Evolutionary conservation across 352 stramenopile species (phyloP).

Genomic region (Phytophthora cajani): DNA sequence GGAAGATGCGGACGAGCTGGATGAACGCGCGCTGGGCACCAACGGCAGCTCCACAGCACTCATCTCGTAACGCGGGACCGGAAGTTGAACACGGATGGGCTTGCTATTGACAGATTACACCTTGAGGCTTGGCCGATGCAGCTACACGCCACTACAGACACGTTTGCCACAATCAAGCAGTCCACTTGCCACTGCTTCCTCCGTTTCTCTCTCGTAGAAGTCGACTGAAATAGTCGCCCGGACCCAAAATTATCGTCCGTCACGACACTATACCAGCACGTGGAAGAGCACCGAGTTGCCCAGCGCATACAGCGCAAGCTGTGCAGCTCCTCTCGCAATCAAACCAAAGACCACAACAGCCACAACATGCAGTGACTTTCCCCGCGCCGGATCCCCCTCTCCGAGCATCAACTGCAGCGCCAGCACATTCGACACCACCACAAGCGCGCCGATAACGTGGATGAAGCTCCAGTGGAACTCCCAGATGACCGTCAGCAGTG

Average conservation of each 20-base stretch:
- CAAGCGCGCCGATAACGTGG: slow-evolving; percentile 79
- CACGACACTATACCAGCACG: slow-evolving; percentile 56
- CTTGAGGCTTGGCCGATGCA: slow-evolving; percentile 6
- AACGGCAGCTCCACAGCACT: slow-evolving; percentile 61
- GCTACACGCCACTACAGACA: slow-evolving; percentile 3
- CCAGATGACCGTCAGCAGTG: slow-evolving; percentile 85
- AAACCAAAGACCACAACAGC: slow-evolving; percentile 52
- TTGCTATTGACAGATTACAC: slow-evolving; percentile 33
- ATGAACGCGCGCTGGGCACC: slow-evolving; percentile 51
- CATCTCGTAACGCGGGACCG: slow-evolving; percentile 29
- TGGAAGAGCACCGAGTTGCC: slow-evolving; percentile 83
- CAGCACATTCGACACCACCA: slow-evolving; percentile 78
- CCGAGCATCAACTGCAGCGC: slow-evolving; percentile 72
- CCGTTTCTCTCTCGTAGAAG: slow-evolving; percentile 17
- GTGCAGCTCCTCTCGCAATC: slow-evolving; percentile 44
- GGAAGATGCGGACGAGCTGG: slow-evolving; percentile 48
- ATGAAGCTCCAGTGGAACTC: slow-evolving; percentile 88
- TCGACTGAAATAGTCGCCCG: slow-evolving; percentile 33
- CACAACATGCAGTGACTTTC: slow-evolving; percentile 46
- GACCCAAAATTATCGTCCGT: slow-evolving; percentile 24
- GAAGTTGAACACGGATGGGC: not conserved
- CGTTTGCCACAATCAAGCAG: not conserved
- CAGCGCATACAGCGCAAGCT: slow-evolving; percentile 69
- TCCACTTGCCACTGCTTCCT: not conserved
- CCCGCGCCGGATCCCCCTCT: slow-evolving; percentile 46